A percentile compares a stretch with the other conserved stretches of the same genome.
Evolutionary conservation across 2,329 filamentous ascomycete genomes (phyloP).

Genomic region (Fusarium sp.): DNA sequence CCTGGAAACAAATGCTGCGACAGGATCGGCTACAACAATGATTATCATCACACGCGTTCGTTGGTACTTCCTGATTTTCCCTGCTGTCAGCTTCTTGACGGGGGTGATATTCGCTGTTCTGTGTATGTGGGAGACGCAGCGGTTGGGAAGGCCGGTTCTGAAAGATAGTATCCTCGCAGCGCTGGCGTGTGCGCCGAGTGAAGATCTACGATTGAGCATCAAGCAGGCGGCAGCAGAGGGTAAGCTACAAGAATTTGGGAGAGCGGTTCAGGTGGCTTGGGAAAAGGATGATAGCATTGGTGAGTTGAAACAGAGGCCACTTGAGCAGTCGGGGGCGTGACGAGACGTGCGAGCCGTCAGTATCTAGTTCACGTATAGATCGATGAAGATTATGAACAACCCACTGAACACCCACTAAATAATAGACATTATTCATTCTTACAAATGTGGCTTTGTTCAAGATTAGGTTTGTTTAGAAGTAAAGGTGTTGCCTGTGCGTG

Average conservation of each 20-base stretch:
- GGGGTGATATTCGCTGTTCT: not conserved
- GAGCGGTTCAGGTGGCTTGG: not conserved
- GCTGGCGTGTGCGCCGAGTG: constrained; percentile 2
- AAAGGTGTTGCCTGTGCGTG: no score
- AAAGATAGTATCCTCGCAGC: constrained; percentile 4
- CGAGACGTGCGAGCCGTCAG: no score
- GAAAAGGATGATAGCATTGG: not conserved
- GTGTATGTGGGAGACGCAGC: constrained; percentile 6
- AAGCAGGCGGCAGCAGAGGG: not conserved
- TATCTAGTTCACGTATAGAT: no score
- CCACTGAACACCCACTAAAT: no score
- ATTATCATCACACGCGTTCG: constrained; percentile 4
- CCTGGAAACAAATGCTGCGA: rapidly evolving
- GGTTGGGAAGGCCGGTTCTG: not conserved
- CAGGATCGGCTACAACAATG: not conserved
- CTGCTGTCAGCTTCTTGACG: not conserved
- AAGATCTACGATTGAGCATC: not conserved
- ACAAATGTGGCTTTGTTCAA: no score
- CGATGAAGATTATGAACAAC: no score
- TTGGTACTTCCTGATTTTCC: constrained; percentile 13
- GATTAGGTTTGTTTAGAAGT: no score
- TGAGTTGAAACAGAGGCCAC: not conserved
- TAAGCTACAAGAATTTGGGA: not conserved
- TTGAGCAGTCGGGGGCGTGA: not conserved
- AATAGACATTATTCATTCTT: no score